A percentile compares a stretch with the other conserved stretches of the same genome.
phyloP scores from a whole-genome alignment of 2,329 filamentous ascomycete genomes.

The Aspergillus phoenicis region DNA sequence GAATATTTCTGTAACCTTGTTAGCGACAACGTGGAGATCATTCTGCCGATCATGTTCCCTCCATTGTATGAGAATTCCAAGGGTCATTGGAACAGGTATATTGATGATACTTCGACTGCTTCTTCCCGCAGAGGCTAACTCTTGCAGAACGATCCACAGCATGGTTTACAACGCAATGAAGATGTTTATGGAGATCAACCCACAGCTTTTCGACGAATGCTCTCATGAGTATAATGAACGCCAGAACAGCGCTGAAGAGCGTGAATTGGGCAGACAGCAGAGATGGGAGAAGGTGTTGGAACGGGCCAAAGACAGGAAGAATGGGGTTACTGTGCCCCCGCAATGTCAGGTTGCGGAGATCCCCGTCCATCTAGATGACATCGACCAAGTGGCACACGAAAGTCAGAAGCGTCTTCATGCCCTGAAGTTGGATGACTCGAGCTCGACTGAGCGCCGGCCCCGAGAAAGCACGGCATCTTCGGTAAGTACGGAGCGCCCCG shows the following conservation, averaged over 20 bases:
- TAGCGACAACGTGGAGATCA: conserved; percentile 98
- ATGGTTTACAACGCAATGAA: conserved; percentile 99
- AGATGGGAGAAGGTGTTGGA: conserved; percentile 88
- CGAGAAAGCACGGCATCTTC: conserved; percentile 50
- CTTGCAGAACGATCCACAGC: conserved; percentile 88
- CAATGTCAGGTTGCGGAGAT: conserved; percentile 44
- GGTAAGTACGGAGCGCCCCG: conserved; percentile 23
- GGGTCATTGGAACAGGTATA: conserved; percentile 96
- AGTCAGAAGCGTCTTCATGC: conserved; percentile 87
- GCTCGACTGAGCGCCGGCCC: conserved; percentile 54
- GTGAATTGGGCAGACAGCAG: conserved; percentile 77
- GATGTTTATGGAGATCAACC: conserved; percentile 99
- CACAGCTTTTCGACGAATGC: conserved; percentile 96
- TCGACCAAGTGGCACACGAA: conserved; percentile 77
- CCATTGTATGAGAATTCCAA: conserved; percentile 98
- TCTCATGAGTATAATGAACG: conserved; percentile 97
- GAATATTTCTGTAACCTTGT: conserved; percentile 99
- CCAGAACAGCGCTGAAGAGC: conserved; percentile 85
- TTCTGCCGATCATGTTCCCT: conserved; percentile 98
- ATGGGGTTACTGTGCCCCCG: conserved; percentile 43
- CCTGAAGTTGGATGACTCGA: conserved; percentile 76
- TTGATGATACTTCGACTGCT: not conserved
- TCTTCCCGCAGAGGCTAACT: conserved; percentile 26
- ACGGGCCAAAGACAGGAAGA: conserved; percentile 72
- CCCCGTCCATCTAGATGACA: conserved; percentile 63